Conservation (phyloP, 257 asterid species). For the Plantago elongata region DNA sequence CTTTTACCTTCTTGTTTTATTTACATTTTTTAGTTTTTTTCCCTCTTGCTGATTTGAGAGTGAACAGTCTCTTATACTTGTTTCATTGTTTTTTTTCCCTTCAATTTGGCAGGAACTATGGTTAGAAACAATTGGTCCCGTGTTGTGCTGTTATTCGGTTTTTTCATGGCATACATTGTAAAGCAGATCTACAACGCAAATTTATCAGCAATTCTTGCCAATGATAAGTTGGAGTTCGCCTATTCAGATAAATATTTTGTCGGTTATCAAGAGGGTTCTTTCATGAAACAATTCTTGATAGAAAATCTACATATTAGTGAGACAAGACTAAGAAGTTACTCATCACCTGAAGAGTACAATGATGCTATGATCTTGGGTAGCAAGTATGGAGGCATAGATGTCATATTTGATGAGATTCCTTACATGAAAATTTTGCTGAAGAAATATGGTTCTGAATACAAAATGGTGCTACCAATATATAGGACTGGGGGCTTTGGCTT, state of each 20-base stretch:
- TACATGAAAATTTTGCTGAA: conserved; percentile 27
- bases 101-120: neutral
- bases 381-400: conserved; percentile 35
- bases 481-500: conserved; percentile 35
- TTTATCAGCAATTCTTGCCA: conserved; percentile 33
- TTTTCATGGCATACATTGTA: conserved; percentile 21
- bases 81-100: no score
- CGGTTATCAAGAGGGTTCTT: conserved; percentile 36
- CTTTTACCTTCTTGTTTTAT: no score
- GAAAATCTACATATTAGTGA: conserved; percentile 12
- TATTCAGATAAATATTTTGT: conserved; percentile 20
- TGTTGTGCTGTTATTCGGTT: conserved; percentile 28
- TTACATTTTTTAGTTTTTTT: no score
- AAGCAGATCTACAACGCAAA: conserved; percentile 35
- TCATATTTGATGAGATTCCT: conserved; percentile 28
- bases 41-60: no score
- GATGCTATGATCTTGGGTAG: conserved; percentile 29
- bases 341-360: conserved; percentile 24
- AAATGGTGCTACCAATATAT: conserved; percentile 29
- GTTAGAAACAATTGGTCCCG: conserved; percentile 32
- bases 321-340: conserved; percentile 19
- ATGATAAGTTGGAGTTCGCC: conserved; percentile 31
- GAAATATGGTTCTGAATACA: conserved; percentile 25
- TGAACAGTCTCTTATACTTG: no score
- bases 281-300: conserved; percentile 20